Percentiles rank a stretch among this genome's conserved stretches.
phyloP scores from a whole-genome alignment of 441 rosid species.

The Gossypium lobatum region DNA sequence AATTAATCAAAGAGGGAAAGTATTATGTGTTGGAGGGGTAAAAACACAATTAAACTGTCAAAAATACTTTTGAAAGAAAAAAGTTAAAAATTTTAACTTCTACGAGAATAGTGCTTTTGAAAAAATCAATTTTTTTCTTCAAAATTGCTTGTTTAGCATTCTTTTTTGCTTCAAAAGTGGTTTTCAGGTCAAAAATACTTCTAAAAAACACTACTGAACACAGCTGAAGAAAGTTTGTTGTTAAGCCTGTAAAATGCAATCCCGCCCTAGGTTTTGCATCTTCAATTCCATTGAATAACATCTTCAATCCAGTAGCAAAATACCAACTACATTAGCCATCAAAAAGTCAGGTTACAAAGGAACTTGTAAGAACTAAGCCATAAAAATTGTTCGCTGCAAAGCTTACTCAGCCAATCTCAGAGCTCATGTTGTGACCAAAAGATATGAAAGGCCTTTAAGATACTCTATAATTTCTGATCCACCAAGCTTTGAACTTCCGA shows the following conservation, averaged over 20 bases:
- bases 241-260: background rate
- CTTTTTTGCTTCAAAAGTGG: too few species aligned
- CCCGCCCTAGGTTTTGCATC: background rate
- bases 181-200: too few species aligned
- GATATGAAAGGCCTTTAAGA: slow-evolving; percentile 81
- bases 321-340: background rate
- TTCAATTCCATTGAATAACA: background rate
- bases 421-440: slow-evolving; percentile 62
- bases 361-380: too few species aligned
- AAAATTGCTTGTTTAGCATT: too few species aligned
- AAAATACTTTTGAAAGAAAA: too few species aligned
- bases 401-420: background rate
- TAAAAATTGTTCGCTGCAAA: background rate
- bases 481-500: slow-evolving; percentile 93
- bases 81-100: too few species aligned
- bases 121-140: too few species aligned
- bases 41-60: too few species aligned
- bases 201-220: too few species aligned
- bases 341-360: background rate
- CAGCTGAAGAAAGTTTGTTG: background rate
- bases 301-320: background rate
- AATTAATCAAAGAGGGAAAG: too few species aligned
- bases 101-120: too few species aligned
- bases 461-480: slow-evolving; percentile 96
- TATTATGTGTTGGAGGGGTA: too few species aligned